Base-by-base conservation (phyloP, 306 rosid genomes). In the Glycine soja region DNA sequence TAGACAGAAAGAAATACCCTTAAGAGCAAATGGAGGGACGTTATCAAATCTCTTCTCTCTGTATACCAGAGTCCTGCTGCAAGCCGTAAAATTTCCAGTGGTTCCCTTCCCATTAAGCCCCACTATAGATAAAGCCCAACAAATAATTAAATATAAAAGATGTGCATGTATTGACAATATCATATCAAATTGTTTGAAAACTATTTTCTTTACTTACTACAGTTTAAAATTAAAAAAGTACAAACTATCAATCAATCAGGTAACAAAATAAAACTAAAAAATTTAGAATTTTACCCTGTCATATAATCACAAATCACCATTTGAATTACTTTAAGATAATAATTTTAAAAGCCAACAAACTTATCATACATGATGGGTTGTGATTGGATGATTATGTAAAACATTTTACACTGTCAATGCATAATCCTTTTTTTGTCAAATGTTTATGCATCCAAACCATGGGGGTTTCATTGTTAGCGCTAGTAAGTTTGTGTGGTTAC, bases 11-110 rank as follows among this genome's bases (percentile, higher is more conserved):
- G 74, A 61, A 80, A 77, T 90, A 95, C 99, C 97, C 99, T 87
- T 45, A 95, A 81, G 63, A 95, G 88, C 52, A 94, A 90, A 84
- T 93, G 92, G 80, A 95, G 91, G 69, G 97, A 88, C 51, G 94
- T 93, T 83, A 95, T 82, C 75, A 91, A 81, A 88, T 95, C 92
- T 84, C 99, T 91, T 88, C 99, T 95, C 87, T 95, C 96, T 8
- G 97, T 91, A 86, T 95, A 95, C 97, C 94, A 95, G 52, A 95
- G 95, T 76, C 99, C 99, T 0, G 95, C 92, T 51, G 99, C 81
- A 84, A 95, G 97, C 66, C 93, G 94, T 76, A 90, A 63, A 85
- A 93, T 84, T 78, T 95, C 99, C 65, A 81, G 68, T 51, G 95
- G 95, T 38, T 95, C 98, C 79, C 99, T 89, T 74, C 94, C 97